phyloP scores from a whole-genome alignment of 2,329 filamentous ascomycete genomes.

The Fusarium burgessii region DNA sequence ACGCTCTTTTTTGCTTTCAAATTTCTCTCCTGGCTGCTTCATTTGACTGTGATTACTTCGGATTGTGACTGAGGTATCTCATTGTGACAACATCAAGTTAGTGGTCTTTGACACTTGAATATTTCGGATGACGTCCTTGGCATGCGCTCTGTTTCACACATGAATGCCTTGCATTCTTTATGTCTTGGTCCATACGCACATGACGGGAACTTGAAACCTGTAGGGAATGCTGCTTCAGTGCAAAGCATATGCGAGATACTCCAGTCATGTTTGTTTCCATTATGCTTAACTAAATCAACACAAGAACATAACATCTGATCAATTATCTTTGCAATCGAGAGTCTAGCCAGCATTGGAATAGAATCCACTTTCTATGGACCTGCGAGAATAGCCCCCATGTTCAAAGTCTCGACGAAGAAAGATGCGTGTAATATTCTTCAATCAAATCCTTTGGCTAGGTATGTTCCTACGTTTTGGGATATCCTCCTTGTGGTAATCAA shows the following conservation, averaged over 20 bases:
- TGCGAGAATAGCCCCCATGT: too few species aligned
- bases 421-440: too few species aligned
- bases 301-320: too few species aligned
- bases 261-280: background rate
- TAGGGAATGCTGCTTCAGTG: background rate
- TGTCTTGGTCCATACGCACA: background rate
- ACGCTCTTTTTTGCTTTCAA: slow-evolving; percentile 5
- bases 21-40: background rate
- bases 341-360: too few species aligned
- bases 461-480: background rate
- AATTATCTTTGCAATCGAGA: too few species aligned
- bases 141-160: background rate
- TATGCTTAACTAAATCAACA: too few species aligned
- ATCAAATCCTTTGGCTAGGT: too few species aligned
- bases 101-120: background rate
- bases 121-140: background rate
- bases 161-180: background rate
- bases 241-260: accelerated
- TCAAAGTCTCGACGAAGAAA: too few species aligned
- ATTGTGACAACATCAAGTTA: background rate
- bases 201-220: background rate
- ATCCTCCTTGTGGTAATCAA: background rate
- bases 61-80: background rate
- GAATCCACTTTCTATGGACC: too few species aligned
- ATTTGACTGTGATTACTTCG: too few species aligned